Evolutionary conservation across 148 eudicot species (phyloP).

Genomic region (Fagopyrum esculentum): DNA sequence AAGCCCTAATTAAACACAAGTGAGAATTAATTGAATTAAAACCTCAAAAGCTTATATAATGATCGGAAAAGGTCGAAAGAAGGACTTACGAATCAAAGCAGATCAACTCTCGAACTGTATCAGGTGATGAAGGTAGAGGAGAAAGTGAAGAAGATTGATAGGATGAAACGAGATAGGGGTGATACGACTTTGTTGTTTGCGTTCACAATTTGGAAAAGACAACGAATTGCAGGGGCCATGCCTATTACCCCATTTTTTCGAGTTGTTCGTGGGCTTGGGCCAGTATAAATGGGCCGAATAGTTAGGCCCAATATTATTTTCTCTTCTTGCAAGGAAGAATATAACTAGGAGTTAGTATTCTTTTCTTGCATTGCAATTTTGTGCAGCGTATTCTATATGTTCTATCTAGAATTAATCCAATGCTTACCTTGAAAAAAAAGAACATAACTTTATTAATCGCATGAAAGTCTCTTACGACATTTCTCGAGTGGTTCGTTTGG

Average conservation of each 20-base stretch:
- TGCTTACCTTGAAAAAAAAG: too few species aligned
- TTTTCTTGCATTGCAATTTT: neutral
- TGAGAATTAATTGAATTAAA: neutral
- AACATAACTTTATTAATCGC: too few species aligned
- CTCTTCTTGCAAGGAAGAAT: neutral
- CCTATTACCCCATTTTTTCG: neutral
- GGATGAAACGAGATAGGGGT: neutral
- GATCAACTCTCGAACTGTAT: neutral
- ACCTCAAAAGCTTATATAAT: neutral
- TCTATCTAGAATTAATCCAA: too few species aligned
- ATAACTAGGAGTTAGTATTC: neutral
- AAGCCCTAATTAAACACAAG: neutral
- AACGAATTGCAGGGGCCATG: neutral
- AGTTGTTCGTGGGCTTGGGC: neutral
- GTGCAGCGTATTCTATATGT: too few species aligned
- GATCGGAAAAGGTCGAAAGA: neutral
- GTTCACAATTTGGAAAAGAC: neutral
- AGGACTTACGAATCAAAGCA: neutral
- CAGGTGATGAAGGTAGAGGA: neutral
- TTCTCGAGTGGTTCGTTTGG: too few species aligned
- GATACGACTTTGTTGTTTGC: constrained; percentile 2
- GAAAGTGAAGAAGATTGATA: neutral
- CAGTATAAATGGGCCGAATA: neutral
- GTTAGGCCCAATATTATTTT: neutral
- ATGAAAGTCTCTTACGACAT: too few species aligned